These are phyloP conservation scores for Gossypium australe DNA, from an alignment of 345 rosid genomes.

Conservation along the genomic window DNA sequence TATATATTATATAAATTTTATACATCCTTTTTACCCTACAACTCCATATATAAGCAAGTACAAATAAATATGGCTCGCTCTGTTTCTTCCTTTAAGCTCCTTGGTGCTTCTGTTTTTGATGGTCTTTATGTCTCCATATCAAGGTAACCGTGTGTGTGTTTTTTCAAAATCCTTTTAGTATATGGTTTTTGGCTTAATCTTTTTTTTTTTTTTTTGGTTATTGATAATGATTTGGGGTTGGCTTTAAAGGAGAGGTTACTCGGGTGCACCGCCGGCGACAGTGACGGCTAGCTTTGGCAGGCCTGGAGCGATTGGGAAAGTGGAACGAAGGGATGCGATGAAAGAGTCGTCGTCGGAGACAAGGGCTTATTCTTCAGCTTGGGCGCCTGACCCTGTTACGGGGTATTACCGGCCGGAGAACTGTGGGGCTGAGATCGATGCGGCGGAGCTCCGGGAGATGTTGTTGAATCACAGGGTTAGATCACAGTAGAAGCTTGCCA, in stretches of 20 bases:
- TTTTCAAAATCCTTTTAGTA: not conserved
- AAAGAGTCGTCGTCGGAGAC: constrained; percentile 22
- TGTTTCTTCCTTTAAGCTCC: constrained; percentile 23
- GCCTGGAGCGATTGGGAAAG: constrained; percentile 30
- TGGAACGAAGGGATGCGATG: constrained; percentile 25
- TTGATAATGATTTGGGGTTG: not conserved
- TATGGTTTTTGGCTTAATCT: not conserved
- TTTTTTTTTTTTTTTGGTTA: not conserved
- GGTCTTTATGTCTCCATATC: constrained; percentile 17
- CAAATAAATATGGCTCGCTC: constrained; percentile 33
- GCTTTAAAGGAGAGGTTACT: constrained; percentile 39
- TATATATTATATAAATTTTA: not conserved
- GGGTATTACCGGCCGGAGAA: constrained; percentile 68
- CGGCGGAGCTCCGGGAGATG: constrained; percentile 60
- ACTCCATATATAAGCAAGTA: not conserved
- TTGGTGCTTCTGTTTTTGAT: constrained; percentile 20
- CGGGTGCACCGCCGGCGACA: constrained; percentile 28
- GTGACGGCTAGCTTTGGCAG: constrained; percentile 20
- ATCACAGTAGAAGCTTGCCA: not conserved
- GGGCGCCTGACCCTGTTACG: constrained; percentile 71
- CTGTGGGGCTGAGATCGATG: constrained; percentile 47
- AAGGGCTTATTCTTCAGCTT: constrained; percentile 30
- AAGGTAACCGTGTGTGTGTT: not conserved
- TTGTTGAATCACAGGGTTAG: constrained; percentile 43
- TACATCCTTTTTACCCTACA: not conserved